These are phyloP conservation scores for Rehmannia glutinosa DNA, from an alignment of 257 asterid genomes.

Conservation along the genomic window DNA sequence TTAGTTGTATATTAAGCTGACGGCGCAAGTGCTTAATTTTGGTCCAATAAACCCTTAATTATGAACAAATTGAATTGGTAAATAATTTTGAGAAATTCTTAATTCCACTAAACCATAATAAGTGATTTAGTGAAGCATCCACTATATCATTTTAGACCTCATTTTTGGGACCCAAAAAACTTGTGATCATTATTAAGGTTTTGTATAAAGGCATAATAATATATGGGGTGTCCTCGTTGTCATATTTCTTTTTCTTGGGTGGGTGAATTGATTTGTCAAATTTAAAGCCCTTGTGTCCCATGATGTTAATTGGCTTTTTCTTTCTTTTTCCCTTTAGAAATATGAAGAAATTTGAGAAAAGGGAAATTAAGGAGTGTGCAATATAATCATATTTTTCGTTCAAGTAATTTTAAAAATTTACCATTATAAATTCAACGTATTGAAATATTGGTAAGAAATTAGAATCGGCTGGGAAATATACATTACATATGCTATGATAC, in stretches of 20 bases:
- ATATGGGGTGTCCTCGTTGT: conserved; percentile 16
- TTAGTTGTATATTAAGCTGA: conserved; percentile 34
- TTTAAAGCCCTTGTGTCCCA: conserved; percentile 24
- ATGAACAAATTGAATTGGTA: conserved; percentile 17
- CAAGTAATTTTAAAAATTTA: no score
- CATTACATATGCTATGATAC: no score
- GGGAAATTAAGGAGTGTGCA: no score
- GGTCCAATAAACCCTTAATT: conserved; percentile 45
- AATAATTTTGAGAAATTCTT: conserved; percentile 14
- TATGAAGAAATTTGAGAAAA: no score
- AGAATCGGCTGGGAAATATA: no score
- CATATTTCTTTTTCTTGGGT: conserved; percentile 32
- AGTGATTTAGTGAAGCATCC: conserved; percentile 41
- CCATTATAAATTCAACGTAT: no score
- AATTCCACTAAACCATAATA: conserved; percentile 30
- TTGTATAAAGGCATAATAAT: conserved; percentile 43
- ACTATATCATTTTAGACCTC: conserved; percentile 27
- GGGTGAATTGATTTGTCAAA: conserved; percentile 34
- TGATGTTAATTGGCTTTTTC: neutral
- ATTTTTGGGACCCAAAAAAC: conserved; percentile 42
- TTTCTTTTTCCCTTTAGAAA: neutral
- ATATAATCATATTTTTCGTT: no score
- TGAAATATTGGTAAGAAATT: no score
- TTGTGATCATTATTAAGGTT: conserved; percentile 45
- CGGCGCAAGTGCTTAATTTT: conserved; percentile 69